A percentile compares a stretch with the other conserved stretches of the same genome.
phyloP scores from a whole-genome alignment of 2,329 filamentous ascomycete genomes.

The Myriangium duriaei region DNA sequence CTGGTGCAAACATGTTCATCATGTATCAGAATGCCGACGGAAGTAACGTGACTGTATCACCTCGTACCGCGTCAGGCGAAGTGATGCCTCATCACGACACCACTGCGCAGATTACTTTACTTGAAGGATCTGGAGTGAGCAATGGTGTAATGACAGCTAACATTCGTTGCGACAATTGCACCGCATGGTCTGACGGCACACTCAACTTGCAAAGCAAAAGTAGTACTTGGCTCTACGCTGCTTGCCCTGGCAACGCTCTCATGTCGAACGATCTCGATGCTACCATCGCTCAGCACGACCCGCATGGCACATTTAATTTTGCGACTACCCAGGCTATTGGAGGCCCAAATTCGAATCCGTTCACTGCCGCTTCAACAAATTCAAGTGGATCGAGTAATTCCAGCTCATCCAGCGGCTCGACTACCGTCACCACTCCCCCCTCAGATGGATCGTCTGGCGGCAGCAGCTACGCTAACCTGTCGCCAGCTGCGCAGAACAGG shows the following conservation, averaged over 20 bases:
- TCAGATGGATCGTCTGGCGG: constrained; percentile 2
- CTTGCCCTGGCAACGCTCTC: constrained; percentile 33
- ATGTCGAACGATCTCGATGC: constrained; percentile 34
- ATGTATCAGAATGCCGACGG: constrained; percentile 41
- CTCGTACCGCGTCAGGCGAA: constrained; percentile 35
- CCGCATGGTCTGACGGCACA: constrained; percentile 39
- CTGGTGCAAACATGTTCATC: constrained; percentile 45
- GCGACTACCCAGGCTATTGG: constrained; percentile 39
- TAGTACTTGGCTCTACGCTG: constrained; percentile 41
- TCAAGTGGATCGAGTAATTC: constrained; percentile 3
- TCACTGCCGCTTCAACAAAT: constrained; percentile 15
- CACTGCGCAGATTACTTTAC: constrained; percentile 33
- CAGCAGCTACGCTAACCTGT: neutral
- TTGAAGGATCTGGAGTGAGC: constrained; percentile 41
- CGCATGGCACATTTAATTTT: constrained; percentile 31
- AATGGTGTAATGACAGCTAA: constrained; percentile 44
- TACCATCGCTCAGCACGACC: constrained; percentile 34
- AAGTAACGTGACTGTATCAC: constrained; percentile 46
- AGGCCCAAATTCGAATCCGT: constrained; percentile 34
- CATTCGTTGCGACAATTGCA: constrained; percentile 42
- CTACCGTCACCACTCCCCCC: neutral
- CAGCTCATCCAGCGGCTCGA: neutral
- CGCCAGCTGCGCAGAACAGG: neutral
- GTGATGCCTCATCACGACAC: constrained; percentile 30
- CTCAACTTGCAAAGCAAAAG: constrained; percentile 35